These are phyloP conservation scores for Seiridium unicorne DNA, from an alignment of 2,329 filamentous ascomycete species.

Conservation along the genomic window DNA sequence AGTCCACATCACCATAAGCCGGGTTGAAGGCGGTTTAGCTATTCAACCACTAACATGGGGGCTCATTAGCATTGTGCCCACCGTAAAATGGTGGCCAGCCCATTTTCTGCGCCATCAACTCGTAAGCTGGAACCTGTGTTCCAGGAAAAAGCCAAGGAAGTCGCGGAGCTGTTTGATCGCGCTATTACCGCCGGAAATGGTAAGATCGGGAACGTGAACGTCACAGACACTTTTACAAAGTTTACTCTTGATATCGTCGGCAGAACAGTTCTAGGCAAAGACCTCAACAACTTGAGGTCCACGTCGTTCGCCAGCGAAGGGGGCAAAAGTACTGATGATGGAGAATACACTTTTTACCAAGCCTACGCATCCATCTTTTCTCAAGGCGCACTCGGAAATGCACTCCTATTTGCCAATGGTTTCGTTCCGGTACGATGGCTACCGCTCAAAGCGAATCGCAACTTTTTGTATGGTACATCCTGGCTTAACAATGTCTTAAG, in stretches of 20 bases:
- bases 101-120: slow-evolving; percentile 30
- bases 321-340: not conserved
- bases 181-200: slow-evolving; percentile 2
- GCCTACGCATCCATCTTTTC: slow-evolving; percentile 12
- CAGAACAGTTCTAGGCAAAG: slow-evolving; percentile 9
- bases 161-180: slow-evolving; percentile 14
- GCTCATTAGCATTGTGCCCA: slow-evolving; percentile 32
- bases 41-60: slow-evolving; percentile 17
- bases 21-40: too few species aligned
- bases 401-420: slow-evolving; percentile 12
- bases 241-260: slow-evolving; percentile 14
- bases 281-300: slow-evolving; percentile 5
- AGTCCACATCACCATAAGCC: slow-evolving; percentile 13
- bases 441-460: slow-evolving; percentile 11
- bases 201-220: slow-evolving; percentile 7
- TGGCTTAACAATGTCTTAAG: slow-evolving; percentile 12
- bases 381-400: slow-evolving; percentile 3
- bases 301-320: not conserved
- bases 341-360: slow-evolving; percentile 11
- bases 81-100: slow-evolving; percentile 27
- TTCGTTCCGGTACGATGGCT: slow-evolving; percentile 15
- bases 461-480: slow-evolving; percentile 10
- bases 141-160: slow-evolving; percentile 29
- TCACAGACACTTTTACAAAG: slow-evolving; percentile 8
- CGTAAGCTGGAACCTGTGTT: slow-evolving; percentile 32